These are phyloP conservation scores for Atalantia buxifolia DNA, from an alignment of 345 rosid genomes.

Conservation along the genomic window DNA sequence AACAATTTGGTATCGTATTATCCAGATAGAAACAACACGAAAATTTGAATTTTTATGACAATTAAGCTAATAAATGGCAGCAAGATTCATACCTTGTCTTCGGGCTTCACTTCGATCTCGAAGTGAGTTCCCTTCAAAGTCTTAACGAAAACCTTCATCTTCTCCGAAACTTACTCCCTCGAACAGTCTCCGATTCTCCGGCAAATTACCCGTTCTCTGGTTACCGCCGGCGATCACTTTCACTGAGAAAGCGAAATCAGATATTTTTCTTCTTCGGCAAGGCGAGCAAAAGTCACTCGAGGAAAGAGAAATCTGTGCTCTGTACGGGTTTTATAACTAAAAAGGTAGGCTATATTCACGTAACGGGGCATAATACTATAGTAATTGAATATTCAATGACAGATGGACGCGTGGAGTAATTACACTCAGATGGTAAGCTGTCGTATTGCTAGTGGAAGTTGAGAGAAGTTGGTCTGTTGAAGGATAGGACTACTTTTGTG, in stretches of 20 bases:
- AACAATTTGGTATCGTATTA: neutral
- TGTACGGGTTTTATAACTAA: neutral
- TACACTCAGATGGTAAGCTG: neutral
- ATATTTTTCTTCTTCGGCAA: neutral
- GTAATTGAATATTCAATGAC: neutral
- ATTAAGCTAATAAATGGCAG: neutral
- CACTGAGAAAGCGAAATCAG: constrained; percentile 1
- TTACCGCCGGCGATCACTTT: constrained; percentile 5
- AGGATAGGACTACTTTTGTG: neutral
- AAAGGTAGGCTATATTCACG: neutral
- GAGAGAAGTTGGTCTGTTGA: neutral
- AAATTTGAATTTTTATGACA: neutral
- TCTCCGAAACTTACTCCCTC: neutral
- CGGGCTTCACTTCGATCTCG: constrained; percentile 44
- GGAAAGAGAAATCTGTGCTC: neutral
- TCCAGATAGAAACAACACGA: neutral
- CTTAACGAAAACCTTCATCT: constrained; percentile 49
- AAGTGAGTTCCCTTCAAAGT: constrained; percentile 46
- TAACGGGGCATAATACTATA: neutral
- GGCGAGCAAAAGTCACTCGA: neutral
- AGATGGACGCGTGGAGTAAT: neutral
- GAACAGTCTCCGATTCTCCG: neutral
- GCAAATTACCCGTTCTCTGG: neutral
- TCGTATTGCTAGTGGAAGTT: neutral
- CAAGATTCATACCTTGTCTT: constrained; percentile 24